Conservation (phyloP, 1,284 basidiomycete genomes). For the Malassezia japonica region DNA sequence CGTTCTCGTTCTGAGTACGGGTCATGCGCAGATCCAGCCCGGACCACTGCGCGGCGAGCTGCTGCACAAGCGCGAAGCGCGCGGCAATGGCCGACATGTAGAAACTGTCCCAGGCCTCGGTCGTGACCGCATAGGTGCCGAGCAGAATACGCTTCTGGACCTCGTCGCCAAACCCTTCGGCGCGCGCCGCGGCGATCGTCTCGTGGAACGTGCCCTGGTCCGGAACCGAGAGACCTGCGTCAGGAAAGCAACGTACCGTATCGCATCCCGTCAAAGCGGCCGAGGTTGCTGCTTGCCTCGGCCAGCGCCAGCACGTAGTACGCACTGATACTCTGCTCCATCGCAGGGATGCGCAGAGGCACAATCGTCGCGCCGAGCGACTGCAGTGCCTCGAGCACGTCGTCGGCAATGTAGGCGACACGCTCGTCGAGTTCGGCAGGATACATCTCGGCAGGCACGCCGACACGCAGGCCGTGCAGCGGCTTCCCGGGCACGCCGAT, state of each 20-base stretch:
- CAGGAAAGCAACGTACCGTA: conserved; percentile 50
- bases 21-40: conserved; percentile 54
- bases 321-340: conserved; percentile 70
- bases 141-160: conserved; percentile 79
- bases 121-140: conserved; percentile 81
- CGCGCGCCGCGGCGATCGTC: conserved; percentile 45
- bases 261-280: conserved; percentile 74
- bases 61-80: conserved; percentile 61
- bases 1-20: conserved; percentile 30
- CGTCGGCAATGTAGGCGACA: conserved; percentile 2
- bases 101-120: conserved; percentile 91
- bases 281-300: conserved; percentile 86
- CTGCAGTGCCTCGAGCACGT: conserved; percentile 54
- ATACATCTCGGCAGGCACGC: conserved; percentile 71
- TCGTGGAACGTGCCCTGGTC: not conserved
- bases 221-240: conserved; percentile 48
- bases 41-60: conserved; percentile 64
- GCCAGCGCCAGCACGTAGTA: conserved; percentile 93
- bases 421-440: conserved; percentile 59
- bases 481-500: conserved; percentile 3
- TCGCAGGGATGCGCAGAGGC: conserved; percentile 68
- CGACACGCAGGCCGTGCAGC: conserved; percentile 55
- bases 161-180: conserved; percentile 67
- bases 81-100: conserved; percentile 82
- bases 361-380: conserved; percentile 61